Evolutionary conservation across 192 early-diverging fungal genomes (phyloP), one percentile per base, ranked within the genome.

Genomic region (Jimgerdemannia lactiflua): DNA sequence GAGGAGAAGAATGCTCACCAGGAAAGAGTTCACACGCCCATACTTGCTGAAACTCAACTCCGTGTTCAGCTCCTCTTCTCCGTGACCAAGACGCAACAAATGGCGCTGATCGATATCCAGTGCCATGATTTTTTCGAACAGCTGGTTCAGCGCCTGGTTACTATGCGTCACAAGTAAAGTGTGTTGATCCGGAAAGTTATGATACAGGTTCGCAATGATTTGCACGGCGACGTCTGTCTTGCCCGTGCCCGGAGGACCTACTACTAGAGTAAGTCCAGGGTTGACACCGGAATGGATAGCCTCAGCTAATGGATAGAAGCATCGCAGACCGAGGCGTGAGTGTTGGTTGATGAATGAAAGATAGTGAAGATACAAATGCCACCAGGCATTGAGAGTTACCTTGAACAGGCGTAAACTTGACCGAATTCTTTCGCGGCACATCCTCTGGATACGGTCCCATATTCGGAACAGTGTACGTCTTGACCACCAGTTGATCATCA

Each of bases 211-310:
- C 79, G 94, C 87, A 73, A 98, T 94, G 39, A 97, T 95, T 81
- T 99, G 97, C 10, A 97, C 98, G 1, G 98, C 97, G 3, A 97
- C 93, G 79, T 98, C 96, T 1, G 97, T 99, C 80, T 99, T 99
- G 67, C 98, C 98, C 6, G 98, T 97, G 65, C 98, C 98, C 10
- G 98, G 98, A 71, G 98, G 97, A 41, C 98, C 98, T 40, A 98
- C 97, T 4, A 99, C 86, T 82, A 99, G 79, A 4, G 97, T 96
- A 42, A 99, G 83, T 2, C 98, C 98, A 4, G 89, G 92, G 19
- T 90, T 93, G 41, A 86, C 85, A 66, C 96, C 97, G n/a, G 95
- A 87, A 64, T 85, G 86, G 77, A 99, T 97, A 0, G 97, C 95
- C 59, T 91, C 89, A 11, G 91, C 93, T 89, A 83, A 65, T 49